Conservation (phyloP, 78 protist genomes). For the Abeoforma whisleri region DNA sequence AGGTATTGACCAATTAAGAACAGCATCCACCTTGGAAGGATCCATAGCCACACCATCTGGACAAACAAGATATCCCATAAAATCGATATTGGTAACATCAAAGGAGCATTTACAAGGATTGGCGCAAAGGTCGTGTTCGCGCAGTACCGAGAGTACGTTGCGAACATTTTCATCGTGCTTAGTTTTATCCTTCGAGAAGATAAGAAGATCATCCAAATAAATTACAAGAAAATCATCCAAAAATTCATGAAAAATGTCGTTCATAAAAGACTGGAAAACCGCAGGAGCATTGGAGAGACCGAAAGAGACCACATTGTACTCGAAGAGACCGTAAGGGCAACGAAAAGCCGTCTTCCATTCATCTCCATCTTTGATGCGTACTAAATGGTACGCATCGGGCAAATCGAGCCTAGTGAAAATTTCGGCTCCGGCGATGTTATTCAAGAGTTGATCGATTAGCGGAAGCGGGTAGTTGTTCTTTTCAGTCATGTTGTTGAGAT, state of each 20-base stretch:
- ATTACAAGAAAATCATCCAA: background rate
- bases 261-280: conserved; percentile 5
- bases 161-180: background rate
- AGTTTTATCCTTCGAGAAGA: background rate
- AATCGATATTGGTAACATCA: background rate
- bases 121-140: background rate
- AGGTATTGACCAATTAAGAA: background rate
- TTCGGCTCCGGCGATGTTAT: background rate
- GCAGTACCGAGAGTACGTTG: background rate
- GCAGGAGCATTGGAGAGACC: conserved; percentile 45
- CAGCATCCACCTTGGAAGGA: background rate
- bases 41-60: background rate
- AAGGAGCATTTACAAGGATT: background rate
- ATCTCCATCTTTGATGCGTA: background rate
- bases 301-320: conserved; percentile 32
- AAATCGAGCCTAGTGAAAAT: conserved; percentile 9
- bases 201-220: conserved; percentile 5
- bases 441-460: background rate
- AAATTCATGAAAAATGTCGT: background rate
- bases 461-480: background rate
- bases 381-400: background rate
- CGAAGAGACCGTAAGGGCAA: conserved; percentile 10
- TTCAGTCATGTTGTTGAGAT: background rate
- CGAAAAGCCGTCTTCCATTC: conserved; percentile 38
- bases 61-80: background rate